Evolutionary conservation across 2,329 filamentous ascomycete genomes (phyloP).

Genomic region (Diaporthe amygdali): DNA sequence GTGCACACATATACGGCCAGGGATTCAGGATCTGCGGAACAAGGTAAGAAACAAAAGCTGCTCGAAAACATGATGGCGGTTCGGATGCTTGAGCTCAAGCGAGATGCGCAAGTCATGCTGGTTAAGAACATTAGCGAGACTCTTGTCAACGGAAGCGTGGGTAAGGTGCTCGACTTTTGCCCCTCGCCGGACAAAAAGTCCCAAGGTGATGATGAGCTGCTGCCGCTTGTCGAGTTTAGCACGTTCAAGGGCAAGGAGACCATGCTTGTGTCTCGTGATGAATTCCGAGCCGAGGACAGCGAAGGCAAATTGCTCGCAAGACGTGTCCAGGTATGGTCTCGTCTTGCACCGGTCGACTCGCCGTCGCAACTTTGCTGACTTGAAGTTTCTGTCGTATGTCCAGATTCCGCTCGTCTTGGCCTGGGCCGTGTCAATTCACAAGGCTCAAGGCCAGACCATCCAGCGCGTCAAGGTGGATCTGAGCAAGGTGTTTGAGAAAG

Average conservation of each 20-base stretch:
- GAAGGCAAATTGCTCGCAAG: conserved; percentile 21
- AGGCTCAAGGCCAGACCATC: conserved; percentile 26
- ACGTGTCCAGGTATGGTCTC: conserved; percentile 15
- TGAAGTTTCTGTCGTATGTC: not conserved
- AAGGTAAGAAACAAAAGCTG: conserved; percentile 63
- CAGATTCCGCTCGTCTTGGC: conserved; percentile 21
- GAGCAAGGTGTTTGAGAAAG: conserved; percentile 23
- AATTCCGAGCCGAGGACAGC: conserved; percentile 21
- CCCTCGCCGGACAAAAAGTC: not conserved
- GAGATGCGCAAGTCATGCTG: conserved; percentile 78
- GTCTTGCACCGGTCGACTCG: not conserved
- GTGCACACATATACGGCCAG: conserved; percentile 62
- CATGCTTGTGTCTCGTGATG: conserved; percentile 13
- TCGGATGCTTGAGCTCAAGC: conserved; percentile 67
- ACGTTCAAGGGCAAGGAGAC: conserved; percentile 17
- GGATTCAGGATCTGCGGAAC: conserved; percentile 63
- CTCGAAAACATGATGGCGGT: conserved; percentile 75
- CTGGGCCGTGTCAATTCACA: conserved; percentile 25
- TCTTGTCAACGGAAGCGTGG: conserved; percentile 76
- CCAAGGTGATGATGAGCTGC: not conserved
- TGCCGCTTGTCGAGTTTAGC: conserved; percentile 20
- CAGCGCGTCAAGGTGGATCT: conserved; percentile 22
- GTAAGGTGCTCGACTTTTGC: conserved; percentile 70
- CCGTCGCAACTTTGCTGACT: not conserved
- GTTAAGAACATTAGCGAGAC: conserved; percentile 80